Base-by-base conservation (phyloP, 2,329 filamentous ascomycete species). In the Paramyrothecium sp. region DNA sequence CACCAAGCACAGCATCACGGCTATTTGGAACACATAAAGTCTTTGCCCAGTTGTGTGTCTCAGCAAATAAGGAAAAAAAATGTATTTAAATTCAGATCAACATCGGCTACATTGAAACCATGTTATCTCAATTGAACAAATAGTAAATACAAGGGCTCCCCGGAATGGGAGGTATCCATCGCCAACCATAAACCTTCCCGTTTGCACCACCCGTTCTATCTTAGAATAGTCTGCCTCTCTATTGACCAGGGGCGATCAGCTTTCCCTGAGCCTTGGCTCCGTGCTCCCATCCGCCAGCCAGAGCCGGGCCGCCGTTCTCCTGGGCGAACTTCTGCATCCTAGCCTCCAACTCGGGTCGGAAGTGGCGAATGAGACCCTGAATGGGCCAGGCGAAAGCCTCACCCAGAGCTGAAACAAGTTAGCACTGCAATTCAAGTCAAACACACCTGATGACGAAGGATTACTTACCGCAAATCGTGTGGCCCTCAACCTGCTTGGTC, bases 301-400 rank as follows among this genome's bases (percentile, higher is more conserved):
- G 81, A 49, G 91, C 82, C 69, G 86, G 75, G 38, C 91, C 91
- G 60, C 91, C 91, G 61, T 85, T 77, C 79, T 89, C 82, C 71
- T 87, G 75, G 20, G 90, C 85, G 72, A 90, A 95, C 67, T 91
- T 86, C 73, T 87, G 84, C 83, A 99, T 96, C 67, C 94, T 87
- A 54, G 89, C 90, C 84, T 98, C 93, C 54, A 99, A 82, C 79
- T 99, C 93, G 49, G 94, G 95, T 68, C 95, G 87, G 85, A 99
- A 99, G 80, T 99, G 95, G 70, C 95, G 89, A 77, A 99, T 99
- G 59, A 99, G 85, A 75, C 95, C 95, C 80, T 99, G 95, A 65
- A 99, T 89, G 62, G 95, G 95, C 95, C 95, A 99, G 62, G 95
- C 93, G 68, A 99, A 99, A 61, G 95, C 95, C 81, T 99, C 95